Evolutionary conservation across 352 stramenopile species (phyloP).

Genomic region (Salisapilia sapeloensis): DNA sequence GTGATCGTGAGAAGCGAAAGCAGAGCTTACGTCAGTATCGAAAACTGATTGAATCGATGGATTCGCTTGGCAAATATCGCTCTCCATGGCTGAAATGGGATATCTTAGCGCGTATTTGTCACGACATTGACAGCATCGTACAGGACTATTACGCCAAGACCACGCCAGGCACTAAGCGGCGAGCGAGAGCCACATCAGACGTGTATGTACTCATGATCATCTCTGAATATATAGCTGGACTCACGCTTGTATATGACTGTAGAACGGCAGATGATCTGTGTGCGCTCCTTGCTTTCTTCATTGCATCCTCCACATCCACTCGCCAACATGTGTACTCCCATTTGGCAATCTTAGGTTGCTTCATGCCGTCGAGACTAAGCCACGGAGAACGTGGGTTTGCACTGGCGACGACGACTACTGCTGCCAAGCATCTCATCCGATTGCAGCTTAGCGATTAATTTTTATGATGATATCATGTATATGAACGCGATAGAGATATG

Average conservation of each 20-base stretch:
- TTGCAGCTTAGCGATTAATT: too few species aligned
- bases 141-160: slow-evolving; percentile 19
- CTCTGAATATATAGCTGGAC: not conserved
- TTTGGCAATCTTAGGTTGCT: slow-evolving; percentile 36
- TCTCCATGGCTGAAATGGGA: slow-evolving; percentile 37
- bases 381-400: slow-evolving; percentile 29
- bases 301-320: slow-evolving; percentile 20
- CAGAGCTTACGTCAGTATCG: slow-evolving; percentile 17
- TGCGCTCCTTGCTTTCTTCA: slow-evolving; percentile 30
- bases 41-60: slow-evolving; percentile 18
- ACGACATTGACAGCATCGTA: slow-evolving; percentile 20
- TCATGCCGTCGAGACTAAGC: slow-evolving; percentile 11
- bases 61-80: slow-evolving; percentile 20
- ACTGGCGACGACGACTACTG: slow-evolving; percentile 22
- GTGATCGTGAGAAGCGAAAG: slow-evolving; percentile 5
- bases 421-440: slow-evolving; percentile 19
- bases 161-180: slow-evolving; percentile 3
- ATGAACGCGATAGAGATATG: too few species aligned
- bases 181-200: slow-evolving; percentile 17
- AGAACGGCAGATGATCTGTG: slow-evolving; percentile 28
- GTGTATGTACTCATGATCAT: slow-evolving; percentile 3
- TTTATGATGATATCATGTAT: too few species aligned
- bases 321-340: slow-evolving; percentile 36
- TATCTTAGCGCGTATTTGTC: slow-evolving; percentile 20
- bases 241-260: not conserved